Conservation (phyloP, 768 basidiomycete genomes). For the Postia placenta region DNA sequence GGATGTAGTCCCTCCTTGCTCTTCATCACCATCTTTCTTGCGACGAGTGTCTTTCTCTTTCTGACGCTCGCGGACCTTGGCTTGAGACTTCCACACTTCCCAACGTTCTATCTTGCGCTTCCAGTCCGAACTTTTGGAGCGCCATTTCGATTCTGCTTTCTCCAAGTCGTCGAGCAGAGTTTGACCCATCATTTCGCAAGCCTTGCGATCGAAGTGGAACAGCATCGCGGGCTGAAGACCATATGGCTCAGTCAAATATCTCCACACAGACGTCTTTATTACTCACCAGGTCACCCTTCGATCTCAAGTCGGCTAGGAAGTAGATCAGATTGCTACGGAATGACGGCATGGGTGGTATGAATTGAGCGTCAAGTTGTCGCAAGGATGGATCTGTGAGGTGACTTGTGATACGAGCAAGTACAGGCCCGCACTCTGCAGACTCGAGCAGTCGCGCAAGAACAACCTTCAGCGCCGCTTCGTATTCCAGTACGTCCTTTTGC, state of each 20-base stretch:
- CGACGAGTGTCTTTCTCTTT: slow-evolving; percentile 34
- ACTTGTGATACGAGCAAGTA: slow-evolving; percentile 33
- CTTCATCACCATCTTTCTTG: slow-evolving; percentile 28
- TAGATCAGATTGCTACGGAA: slow-evolving; percentile 43
- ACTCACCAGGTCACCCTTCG: slow-evolving; percentile 47
- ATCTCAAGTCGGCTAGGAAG: slow-evolving; percentile 54
- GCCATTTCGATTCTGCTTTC: slow-evolving; percentile 45
- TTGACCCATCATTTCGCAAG: slow-evolving; percentile 48
- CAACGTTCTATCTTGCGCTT: slow-evolving; percentile 42
- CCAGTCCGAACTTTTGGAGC: slow-evolving; percentile 40
- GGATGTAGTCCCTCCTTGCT: slow-evolving; percentile 16
- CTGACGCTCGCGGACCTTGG: slow-evolving; percentile 44
- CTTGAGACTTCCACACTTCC: slow-evolving; percentile 40
- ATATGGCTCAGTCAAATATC: no score
- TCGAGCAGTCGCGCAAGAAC: slow-evolving; percentile 32
- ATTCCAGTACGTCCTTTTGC: slow-evolving; percentile 55
- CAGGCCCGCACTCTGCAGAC: slow-evolving; percentile 28
- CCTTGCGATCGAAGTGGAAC: slow-evolving; percentile 57
- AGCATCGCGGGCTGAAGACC: slow-evolving; percentile 52
- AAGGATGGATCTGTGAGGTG: slow-evolving; percentile 35
- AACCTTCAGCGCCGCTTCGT: slow-evolving; percentile 49
- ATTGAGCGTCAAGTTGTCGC: slow-evolving; percentile 22
- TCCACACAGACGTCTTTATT: neutral
- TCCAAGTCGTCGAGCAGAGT: slow-evolving; percentile 31
- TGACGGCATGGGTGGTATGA: slow-evolving; percentile 21